phyloP scores from a whole-genome alignment of 495 filamentous ascomycete species.

The Penicillium soppii region DNA sequence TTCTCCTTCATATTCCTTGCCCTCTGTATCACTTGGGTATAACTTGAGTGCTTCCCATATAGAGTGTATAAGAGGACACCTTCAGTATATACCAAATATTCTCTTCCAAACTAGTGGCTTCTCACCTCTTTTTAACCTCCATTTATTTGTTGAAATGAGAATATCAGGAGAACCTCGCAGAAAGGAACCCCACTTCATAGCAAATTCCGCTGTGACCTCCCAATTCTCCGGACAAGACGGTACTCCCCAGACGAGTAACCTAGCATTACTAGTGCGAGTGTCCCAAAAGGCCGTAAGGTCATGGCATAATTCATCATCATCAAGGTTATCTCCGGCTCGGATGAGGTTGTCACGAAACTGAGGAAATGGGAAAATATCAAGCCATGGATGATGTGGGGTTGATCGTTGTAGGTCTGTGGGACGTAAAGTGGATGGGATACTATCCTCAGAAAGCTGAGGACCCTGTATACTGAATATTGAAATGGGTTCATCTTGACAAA shows the following conservation, averaged over 20 bases:
- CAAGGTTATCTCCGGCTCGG: constrained; percentile 12
- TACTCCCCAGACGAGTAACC: constrained; percentile 45
- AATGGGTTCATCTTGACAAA: constrained; percentile 18
- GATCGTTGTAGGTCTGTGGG: constrained; percentile 23
- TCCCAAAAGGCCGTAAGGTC: constrained; percentile 29
- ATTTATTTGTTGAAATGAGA: constrained; percentile 41
- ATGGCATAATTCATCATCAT: constrained; percentile 25
- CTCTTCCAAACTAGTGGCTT: constrained; percentile 12
- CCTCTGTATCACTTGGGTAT: too few species aligned
- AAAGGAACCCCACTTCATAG: constrained; percentile 41
- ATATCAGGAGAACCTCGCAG: constrained; percentile 38
- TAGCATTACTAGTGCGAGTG: constrained; percentile 9
- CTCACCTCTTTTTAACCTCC: constrained; percentile 38
- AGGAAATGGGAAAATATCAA: constrained; percentile 34
- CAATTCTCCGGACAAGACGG: constrained; percentile 42
- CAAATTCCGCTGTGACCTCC: constrained; percentile 44
- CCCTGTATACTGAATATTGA: constrained; percentile 26
- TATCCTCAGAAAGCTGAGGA: constrained; percentile 9
- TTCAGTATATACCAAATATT: neutral
- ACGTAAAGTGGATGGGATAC: constrained; percentile 22
- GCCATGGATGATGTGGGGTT: constrained; percentile 31
- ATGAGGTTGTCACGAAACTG: constrained; percentile 30
- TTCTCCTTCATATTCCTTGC: too few species aligned
- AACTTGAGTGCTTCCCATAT: too few species aligned
- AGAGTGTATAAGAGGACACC: too few species aligned